Base-by-base conservation (phyloP, 192 early-diverging fungal genomes). In the Endogone sp. region DNA sequence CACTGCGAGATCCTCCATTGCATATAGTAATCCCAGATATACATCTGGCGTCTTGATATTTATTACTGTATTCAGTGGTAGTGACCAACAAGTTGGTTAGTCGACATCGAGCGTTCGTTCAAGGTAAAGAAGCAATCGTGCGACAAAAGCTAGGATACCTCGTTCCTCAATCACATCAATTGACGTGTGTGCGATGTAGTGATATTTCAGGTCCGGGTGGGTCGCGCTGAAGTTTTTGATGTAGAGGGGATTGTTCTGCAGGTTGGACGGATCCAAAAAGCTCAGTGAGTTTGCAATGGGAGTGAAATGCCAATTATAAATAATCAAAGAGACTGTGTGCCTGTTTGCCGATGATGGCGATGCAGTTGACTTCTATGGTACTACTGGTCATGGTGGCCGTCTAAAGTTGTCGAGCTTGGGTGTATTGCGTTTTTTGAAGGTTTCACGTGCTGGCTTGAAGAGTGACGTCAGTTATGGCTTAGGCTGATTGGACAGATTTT, bases 171-270 rank as follows among this genome's bases (percentile, higher is more conserved):
- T 91, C 4, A 95, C 84, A 78, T 97, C 95, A 72, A 87, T 88
- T 0, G 94, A 91, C 2, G 94, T 95, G 68, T 95, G 93, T n/a
- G 91, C 92, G 73, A 95, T 75, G 70, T 93, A 95, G 80, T 95
- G 92, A 76, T 90, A 95, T 70, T 94, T 93, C 24, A 95, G 84
- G 70, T 94, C 90, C 4, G 88, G 85, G 65, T 93, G 88, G 58
- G 83, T 73, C 21, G 78, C 74, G 72, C 86, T 90, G 76, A 92
- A 93, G 71, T 86, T 93, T 67, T 88, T 88, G 71, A 96, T 85
- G 71, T 88, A 93, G 25, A 98, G 72, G 3, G 95, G 95, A 76
- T 93, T 94, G 78, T 94, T 95, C 86, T 93, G 68, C n/a, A n/a
- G n/a, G n/a, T n/a, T n/a, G n/a, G n/a, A n/a, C n/a, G n/a, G n/a